Percentiles rank a stretch among this genome's conserved stretches.
phyloP scores from a whole-genome alignment of 495 filamentous ascomycete genomes.

The Aspergillus carlsbadensis region DNA sequence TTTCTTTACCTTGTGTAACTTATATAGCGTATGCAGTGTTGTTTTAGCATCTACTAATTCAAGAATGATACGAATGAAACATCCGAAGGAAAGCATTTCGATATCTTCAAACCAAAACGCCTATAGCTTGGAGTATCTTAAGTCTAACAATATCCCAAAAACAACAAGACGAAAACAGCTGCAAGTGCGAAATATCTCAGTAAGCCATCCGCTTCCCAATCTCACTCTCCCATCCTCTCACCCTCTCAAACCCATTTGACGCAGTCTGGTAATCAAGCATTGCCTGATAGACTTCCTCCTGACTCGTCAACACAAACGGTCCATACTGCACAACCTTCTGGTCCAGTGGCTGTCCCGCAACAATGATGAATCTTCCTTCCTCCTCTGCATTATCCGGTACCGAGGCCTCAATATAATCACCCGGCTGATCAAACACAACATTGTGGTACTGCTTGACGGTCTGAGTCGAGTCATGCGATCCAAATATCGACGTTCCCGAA shows the following conservation, averaged over 20 bases:
- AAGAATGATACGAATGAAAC: conserved; percentile 1
- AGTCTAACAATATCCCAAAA: neutral
- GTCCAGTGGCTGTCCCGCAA: conserved; percentile 83
- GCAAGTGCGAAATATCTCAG: no score
- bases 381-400: conserved; percentile 68
- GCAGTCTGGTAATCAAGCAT: conserved; percentile 83
- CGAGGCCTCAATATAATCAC: conserved; percentile 68
- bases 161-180: neutral
- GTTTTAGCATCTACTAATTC: conserved; percentile 7
- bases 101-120: neutral
- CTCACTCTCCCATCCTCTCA: conserved; percentile 80
- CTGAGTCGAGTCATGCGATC: conserved; percentile 53
- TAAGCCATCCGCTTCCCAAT: conserved; percentile 84
- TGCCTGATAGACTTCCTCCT: conserved; percentile 87
- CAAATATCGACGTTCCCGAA: conserved; percentile 67
- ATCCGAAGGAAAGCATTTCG: neutral
- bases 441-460: conserved; percentile 75
- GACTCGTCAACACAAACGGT: conserved; percentile 81
- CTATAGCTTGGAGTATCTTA: neutral
- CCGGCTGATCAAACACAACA: conserved; percentile 80
- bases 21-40: conserved; percentile 1
- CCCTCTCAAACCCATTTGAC: conserved; percentile 88
- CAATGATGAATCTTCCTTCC: conserved; percentile 69
- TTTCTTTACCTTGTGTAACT: neutral
- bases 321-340: conserved; percentile 96